A percentile compares a stretch with the other conserved stretches of the same genome.
phyloP scores from a whole-genome alignment of 306 rosid genomes.

The Quercus robur region DNA sequence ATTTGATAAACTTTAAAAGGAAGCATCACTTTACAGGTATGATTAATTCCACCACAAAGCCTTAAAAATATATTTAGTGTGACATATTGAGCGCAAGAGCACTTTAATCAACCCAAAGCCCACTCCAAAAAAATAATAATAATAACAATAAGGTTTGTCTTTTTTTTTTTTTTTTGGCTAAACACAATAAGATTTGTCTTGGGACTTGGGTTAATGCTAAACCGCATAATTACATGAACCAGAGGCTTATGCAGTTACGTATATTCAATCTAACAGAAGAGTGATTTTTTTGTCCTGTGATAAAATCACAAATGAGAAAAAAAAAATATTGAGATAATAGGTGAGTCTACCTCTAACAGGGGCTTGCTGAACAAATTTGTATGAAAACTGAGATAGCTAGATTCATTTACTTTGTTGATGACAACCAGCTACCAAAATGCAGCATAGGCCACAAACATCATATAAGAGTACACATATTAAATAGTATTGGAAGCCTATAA shows the following conservation, averaged over 20 bases:
- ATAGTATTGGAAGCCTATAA: background rate
- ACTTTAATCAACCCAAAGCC: background rate
- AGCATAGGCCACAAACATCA: background rate
- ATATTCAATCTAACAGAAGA: too few species aligned
- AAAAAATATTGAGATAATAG: too few species aligned
- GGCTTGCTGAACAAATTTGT: background rate
- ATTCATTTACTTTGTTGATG: background rate
- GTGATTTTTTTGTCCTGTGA: too few species aligned
- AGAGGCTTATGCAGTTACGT: too few species aligned
- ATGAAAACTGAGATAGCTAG: background rate
- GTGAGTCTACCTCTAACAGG: too few species aligned
- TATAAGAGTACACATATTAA: background rate
- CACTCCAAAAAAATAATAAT: background rate
- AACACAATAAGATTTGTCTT: background rate
- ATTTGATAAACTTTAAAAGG: background rate
- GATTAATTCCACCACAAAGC: background rate
- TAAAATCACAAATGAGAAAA: too few species aligned
- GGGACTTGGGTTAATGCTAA: constrained; percentile 8
- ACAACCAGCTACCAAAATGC: background rate
- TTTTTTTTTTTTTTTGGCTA: background rate
- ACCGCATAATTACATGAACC: background rate
- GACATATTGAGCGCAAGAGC: background rate
- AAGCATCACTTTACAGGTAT: constrained; percentile 5
- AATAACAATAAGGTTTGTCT: background rate
- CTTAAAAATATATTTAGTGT: background rate